Evolutionary conservation across 352 stramenopile genomes (phyloP).

Genomic region (Phytophthora multivora): DNA sequence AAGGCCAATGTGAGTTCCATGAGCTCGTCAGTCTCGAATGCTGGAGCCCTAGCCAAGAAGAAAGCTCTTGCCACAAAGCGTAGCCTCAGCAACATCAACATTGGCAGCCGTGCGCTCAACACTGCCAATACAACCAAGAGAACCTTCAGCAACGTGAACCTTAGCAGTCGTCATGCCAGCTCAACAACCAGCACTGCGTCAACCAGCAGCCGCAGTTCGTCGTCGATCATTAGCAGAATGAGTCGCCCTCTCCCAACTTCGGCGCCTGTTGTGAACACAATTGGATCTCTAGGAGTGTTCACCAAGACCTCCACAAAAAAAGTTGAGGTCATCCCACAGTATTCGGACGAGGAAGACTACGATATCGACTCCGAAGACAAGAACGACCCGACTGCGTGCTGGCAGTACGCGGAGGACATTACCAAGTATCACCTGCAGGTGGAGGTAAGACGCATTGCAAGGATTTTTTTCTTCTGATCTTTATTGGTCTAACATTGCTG

Average conservation of each 20-base stretch:
- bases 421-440: constrained; percentile 77
- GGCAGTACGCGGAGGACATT: constrained; percentile 86
- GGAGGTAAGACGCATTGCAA: constrained; percentile 42
- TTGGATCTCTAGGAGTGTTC: constrained; percentile 41
- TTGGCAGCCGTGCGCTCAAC: constrained; percentile 20
- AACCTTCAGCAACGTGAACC: constrained; percentile 28
- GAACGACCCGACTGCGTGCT: constrained; percentile 61
- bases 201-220: constrained; percentile 21
- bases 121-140: constrained; percentile 27
- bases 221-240: constrained; percentile 31
- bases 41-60: constrained; percentile 43
- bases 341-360: constrained; percentile 36
- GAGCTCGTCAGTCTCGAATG: constrained; percentile 25
- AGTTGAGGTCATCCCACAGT: constrained; percentile 21
- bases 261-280: constrained; percentile 36
- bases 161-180: constrained; percentile 21
- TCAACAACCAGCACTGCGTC: constrained; percentile 2
- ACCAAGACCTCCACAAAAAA: constrained; percentile 33
- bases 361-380: constrained; percentile 85
- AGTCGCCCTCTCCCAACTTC: constrained; percentile 30
- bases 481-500: constrained; percentile 6
- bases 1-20: constrained; percentile 56
- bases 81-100: constrained; percentile 38
- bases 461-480: constrained; percentile 1
- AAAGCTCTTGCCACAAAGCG: constrained; percentile 53